Evolutionary conservation across 345 rosid species (phyloP).

Genomic region (Odontarrhena argentea): DNA sequence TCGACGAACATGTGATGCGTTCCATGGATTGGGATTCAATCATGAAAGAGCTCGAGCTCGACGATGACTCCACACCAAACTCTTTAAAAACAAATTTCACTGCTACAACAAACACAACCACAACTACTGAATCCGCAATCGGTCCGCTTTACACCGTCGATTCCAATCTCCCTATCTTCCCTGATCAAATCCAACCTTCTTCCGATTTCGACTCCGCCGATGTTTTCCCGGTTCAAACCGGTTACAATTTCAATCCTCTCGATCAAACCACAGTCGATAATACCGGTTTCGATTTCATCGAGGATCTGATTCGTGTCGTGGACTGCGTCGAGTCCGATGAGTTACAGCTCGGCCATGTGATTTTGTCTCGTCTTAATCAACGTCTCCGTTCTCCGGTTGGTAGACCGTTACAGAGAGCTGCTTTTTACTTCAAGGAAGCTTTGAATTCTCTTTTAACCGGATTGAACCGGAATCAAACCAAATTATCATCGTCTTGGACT

Average conservation of each 20-base stretch:
- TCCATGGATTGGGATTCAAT: conserved; percentile 88
- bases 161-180: conserved; percentile 41
- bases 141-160: conserved; percentile 36
- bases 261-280: conserved; percentile 30
- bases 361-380: conserved; percentile 75
- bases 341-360: conserved; percentile 70
- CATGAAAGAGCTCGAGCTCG: conserved; percentile 76
- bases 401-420: conserved; percentile 82
- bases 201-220: conserved; percentile 59
- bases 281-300: conserved; percentile 59
- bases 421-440: conserved; percentile 89
- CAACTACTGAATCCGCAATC: conserved; percentile 18
- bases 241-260: conserved; percentile 36
- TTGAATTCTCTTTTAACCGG: conserved; percentile 60
- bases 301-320: conserved; percentile 78
- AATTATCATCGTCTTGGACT: conserved; percentile 60
- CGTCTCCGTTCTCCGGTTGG: conserved; percentile 63
- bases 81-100: conserved; percentile 29
- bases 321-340: conserved; percentile 83
- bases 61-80: conserved; percentile 52
- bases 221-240: conserved; percentile 38
- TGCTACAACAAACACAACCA: background rate
- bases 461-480: conserved; percentile 43
- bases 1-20: conserved; percentile 63
- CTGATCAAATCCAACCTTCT: conserved; percentile 40